Evolutionary conservation across 495 filamentous ascomycete species (phyloP).

Genomic region (Aspergillus sclerotioniger): DNA sequence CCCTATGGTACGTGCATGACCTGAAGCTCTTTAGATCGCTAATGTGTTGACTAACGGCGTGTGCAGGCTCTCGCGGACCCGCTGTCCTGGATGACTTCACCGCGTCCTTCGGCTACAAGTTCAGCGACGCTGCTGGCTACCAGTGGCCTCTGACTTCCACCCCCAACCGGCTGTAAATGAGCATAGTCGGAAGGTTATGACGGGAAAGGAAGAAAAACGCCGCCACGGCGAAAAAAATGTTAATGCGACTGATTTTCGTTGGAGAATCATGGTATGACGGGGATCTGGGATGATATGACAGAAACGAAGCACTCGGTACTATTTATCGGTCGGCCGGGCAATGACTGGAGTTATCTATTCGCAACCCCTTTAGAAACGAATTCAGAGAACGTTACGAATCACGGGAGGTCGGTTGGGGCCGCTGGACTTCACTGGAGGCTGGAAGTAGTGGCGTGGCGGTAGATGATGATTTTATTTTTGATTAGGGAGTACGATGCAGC

Average conservation of each 20-base stretch:
- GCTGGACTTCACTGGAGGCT: background rate
- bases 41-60: constrained; percentile 12
- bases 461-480: background rate
- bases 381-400: constrained; percentile 18
- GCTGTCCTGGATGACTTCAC: constrained; percentile 98
- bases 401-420: background rate
- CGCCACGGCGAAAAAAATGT: constrained; percentile 16
- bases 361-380: constrained; percentile 21
- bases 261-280: constrained; percentile 15
- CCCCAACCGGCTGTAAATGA: constrained; percentile 67
- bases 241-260: constrained; percentile 18
- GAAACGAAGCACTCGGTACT: constrained; percentile 13
- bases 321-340: constrained; percentile 13
- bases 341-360: constrained; percentile 11
- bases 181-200: constrained; percentile 16
- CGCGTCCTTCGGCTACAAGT: constrained; percentile 96
- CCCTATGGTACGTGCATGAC: constrained; percentile 75
- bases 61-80: constrained; percentile 86
- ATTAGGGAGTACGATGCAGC: background rate
- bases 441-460: background rate
- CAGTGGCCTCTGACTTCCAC: constrained; percentile 80
- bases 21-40: background rate
- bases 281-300: constrained; percentile 19
- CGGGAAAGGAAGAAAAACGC: constrained; percentile 8
- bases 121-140: constrained; percentile 94